Conservation (phyloP, 1,284 basidiomycete genomes). For the Moesziomyces aphidis region DNA sequence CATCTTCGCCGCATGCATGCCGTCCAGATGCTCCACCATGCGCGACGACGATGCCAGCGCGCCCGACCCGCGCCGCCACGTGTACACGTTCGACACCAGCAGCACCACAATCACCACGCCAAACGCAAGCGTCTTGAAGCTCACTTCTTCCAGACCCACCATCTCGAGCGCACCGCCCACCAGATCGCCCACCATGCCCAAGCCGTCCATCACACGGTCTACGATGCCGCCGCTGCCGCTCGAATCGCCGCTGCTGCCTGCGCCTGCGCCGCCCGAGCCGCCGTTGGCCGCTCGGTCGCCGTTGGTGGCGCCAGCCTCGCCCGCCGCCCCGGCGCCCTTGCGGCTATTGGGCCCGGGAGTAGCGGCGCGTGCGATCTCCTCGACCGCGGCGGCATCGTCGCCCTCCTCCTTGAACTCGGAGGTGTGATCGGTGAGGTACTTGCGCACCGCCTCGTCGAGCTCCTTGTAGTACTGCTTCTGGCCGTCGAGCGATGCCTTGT, state of each 20-base stretch:
- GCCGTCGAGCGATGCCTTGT: conserved; percentile 90
- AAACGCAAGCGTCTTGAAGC: conserved; percentile 52
- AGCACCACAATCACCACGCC: conserved; percentile 62
- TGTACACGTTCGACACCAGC: conserved; percentile 67
- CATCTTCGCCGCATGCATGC: conserved; percentile 24
- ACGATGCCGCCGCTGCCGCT: conserved; percentile 13
- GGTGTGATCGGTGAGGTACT: conserved; percentile 86
- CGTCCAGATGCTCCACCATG: conserved; percentile 15
- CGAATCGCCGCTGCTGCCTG: background rate
- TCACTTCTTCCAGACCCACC: conserved; percentile 31
- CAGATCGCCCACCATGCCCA: conserved; percentile 46
- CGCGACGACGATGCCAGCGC: conserved; percentile 3
- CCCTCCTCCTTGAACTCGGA: conserved; percentile 89
- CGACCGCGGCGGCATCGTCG: conserved; percentile 70
- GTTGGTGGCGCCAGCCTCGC: conserved; percentile 9
- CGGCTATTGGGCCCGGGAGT: conserved; percentile 33
- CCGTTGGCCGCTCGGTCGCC: conserved; percentile 1
- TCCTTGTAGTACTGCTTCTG: conserved; percentile 89
- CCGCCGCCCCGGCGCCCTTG: conserved; percentile 22
- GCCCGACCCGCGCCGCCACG: conserved; percentile 19
- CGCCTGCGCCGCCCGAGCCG: conserved; percentile 5
- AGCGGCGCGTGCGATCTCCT: conserved; percentile 52
- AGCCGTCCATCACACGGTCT: conserved; percentile 13
- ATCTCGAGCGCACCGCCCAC: conserved; percentile 44
- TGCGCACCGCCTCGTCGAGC: conserved; percentile 79